A percentile compares a stretch with the other conserved stretches of the same genome.
These are phyloP conservation scores for Warburgia ugandensis DNA, from an alignment of 164 flowering plant species.

Conservation along the genomic window DNA sequence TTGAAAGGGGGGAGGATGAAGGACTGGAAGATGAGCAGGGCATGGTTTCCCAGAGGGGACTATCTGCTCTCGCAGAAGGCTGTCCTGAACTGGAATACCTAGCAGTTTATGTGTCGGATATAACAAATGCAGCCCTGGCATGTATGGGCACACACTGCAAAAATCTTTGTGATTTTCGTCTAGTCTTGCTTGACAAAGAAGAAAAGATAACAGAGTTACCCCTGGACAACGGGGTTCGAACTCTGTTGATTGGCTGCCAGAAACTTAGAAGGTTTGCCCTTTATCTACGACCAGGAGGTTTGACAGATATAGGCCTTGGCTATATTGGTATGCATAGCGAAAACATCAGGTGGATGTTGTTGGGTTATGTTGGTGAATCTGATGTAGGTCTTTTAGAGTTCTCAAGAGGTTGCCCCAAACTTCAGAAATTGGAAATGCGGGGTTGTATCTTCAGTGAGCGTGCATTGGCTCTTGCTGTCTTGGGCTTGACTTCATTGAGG, in stretches of 20 bases:
- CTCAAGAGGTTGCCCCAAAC: conserved; percentile 76
- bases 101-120: conserved; percentile 86
- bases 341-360: conserved; percentile 86
- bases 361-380: conserved; percentile 77
- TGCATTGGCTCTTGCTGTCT: conserved; percentile 58
- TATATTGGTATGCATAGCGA: conserved; percentile 72
- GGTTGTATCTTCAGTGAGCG: conserved; percentile 81
- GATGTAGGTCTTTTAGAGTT: conserved; percentile 70
- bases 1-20: conserved; percentile 90
- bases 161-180: conserved; percentile 77
- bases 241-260: conserved; percentile 67
- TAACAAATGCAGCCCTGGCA: conserved; percentile 67
- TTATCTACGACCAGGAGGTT: conserved; percentile 78
- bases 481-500: conserved; percentile 52
- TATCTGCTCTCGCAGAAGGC: conserved; percentile 70
- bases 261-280: conserved; percentile 72
- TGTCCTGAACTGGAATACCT: conserved; percentile 74
- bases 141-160: conserved; percentile 48
- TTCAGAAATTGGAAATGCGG: conserved; percentile 82
- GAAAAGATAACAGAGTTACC: conserved; percentile 76
- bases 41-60: conserved; percentile 74
- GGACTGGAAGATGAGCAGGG: conserved; percentile 88
- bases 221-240: conserved; percentile 85
- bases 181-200: conserved; percentile 77
- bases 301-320: conserved; percentile 72